phyloP scores from a whole-genome alignment of 169 alveolate genomes.

The Babesia divergens region DNA sequence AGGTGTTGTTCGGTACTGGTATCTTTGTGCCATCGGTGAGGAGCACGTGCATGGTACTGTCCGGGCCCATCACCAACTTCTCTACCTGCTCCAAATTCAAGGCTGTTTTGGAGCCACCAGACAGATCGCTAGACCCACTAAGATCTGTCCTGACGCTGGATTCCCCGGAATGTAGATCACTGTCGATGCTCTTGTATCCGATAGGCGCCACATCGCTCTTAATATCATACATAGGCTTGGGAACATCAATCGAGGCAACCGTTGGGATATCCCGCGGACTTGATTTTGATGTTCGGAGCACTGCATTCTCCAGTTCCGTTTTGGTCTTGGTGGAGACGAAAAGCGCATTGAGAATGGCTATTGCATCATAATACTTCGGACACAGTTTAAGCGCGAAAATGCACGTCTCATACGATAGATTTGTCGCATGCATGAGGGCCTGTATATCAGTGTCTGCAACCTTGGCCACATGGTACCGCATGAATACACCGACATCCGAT shows the following conservation, averaged over 20 bases:
- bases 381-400: slow-evolving; percentile 40
- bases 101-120: not conserved
- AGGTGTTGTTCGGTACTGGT: slow-evolving; percentile 6
- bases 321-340: slow-evolving; percentile 1
- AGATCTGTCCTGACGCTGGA: not conserved
- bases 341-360: slow-evolving; percentile 35
- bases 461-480: slow-evolving; percentile 40
- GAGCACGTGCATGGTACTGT: slow-evolving; percentile 21
- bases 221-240: too few species aligned
- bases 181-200: not conserved
- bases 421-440: slow-evolving; percentile 7
- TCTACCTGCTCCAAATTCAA: slow-evolving; percentile 11
- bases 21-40: slow-evolving; percentile 9
- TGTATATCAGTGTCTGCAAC: slow-evolving; percentile 13
- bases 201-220: too few species aligned
- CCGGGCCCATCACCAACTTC: not conserved
- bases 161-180: not conserved
- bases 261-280: not conserved
- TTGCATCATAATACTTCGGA: slow-evolving; percentile 22
- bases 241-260: slow-evolving; percentile 9
- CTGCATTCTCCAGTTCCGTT: not conserved
- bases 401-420: slow-evolving; percentile 42
- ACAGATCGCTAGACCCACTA: not conserved
- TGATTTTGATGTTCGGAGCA: not conserved
- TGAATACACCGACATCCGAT: slow-evolving; percentile 30